Evolutionary conservation across 345 rosid species (phyloP).

Genomic region (Firmiana major): DNA sequence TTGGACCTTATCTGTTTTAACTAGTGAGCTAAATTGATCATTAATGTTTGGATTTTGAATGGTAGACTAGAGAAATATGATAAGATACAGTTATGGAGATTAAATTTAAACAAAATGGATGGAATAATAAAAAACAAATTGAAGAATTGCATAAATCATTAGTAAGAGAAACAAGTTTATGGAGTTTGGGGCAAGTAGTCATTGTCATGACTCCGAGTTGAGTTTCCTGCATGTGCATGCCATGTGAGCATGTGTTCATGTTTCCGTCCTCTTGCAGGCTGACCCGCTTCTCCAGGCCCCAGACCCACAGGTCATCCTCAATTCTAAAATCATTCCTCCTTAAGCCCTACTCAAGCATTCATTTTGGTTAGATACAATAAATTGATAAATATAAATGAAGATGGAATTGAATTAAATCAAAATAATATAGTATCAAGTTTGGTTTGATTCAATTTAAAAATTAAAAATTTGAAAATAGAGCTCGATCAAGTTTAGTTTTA

Average conservation of each 20-base stretch:
- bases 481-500: no score
- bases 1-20: no score
- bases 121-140: neutral
- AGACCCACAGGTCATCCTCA: neutral
- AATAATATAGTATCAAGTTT: no score
- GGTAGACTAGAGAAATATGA: neutral
- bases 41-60: conserved; percentile 11
- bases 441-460: no score
- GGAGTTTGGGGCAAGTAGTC: neutral
- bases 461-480: no score
- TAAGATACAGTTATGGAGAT: neutral
- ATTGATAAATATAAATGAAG: no score
- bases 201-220: conserved; percentile 14
- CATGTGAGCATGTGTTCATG: conserved; percentile 53
- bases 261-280: conserved; percentile 24
- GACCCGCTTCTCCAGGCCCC: conserved; percentile 24
- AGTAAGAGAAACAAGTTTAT: neutral
- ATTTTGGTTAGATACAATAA: no score
- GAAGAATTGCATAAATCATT: neutral
- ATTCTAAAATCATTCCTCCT: no score
- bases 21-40: no score
- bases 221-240: conserved; percentile 41
- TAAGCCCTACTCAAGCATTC: no score
- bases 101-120: neutral
- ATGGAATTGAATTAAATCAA: no score